Evolutionary conservation across 192 early-diverging fungal genomes (phyloP).

Genomic region (Gryganskiella cystojenkinii): DNA sequence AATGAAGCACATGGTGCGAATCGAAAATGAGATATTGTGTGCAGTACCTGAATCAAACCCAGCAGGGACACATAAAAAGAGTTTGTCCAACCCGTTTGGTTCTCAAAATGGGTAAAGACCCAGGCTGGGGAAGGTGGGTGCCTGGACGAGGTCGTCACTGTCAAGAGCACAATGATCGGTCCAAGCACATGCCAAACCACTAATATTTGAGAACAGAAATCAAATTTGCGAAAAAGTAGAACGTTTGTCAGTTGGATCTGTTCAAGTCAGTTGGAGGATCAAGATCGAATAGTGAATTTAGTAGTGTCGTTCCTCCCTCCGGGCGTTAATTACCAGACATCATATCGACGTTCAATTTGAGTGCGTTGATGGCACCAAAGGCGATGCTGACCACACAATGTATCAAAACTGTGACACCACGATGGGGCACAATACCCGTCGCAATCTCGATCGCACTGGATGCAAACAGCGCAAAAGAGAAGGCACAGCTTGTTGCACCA

Average conservation of each 20-base stretch:
- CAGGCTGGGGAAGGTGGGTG: conserved; percentile 26
- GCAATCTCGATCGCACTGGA: conserved; percentile 16
- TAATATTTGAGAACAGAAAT: neutral
- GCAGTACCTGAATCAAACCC: conserved; percentile 35
- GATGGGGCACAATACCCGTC: conserved; percentile 7
- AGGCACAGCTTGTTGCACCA: conserved; percentile 27
- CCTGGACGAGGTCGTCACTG: conserved; percentile 2
- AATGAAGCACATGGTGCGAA: neutral
- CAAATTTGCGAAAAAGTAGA: neutral
- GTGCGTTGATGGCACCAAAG: conserved; percentile 32
- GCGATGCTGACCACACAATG: conserved; percentile 16
- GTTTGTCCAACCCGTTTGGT: conserved; percentile 48
- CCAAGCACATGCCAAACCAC: conserved; percentile 30
- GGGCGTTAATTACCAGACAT: conserved; percentile 10
- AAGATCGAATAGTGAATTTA: too few species aligned
- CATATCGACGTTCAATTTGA: conserved; percentile 15
- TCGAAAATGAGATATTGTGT: neutral
- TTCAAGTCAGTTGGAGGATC: neutral
- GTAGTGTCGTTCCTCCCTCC: neutral
- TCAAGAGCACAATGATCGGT: conserved; percentile 26
- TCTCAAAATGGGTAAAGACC: conserved; percentile 54
- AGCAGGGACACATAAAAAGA: conserved; percentile 33
- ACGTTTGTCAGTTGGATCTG: neutral
- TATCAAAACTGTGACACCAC: conserved; percentile 26
- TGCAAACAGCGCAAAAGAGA: conserved; percentile 35